phyloP scores from a whole-genome alignment of 2,329 filamentous ascomycete species.

The Cryphonectria naterciae region DNA sequence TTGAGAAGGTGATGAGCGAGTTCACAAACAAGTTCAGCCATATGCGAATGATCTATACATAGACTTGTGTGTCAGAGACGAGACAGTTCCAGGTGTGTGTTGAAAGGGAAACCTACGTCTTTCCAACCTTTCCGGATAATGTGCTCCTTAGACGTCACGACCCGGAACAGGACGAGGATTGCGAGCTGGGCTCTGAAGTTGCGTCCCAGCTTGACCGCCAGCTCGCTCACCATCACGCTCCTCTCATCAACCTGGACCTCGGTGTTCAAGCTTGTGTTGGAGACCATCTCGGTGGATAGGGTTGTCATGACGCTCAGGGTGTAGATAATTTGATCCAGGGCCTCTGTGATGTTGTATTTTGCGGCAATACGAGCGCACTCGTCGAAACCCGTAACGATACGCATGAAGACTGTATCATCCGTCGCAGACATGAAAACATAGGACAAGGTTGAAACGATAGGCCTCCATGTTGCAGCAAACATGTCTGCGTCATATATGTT shows the following conservation, averaged over 20 bases:
- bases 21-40: slow-evolving; percentile 97
- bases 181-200: slow-evolving; percentile 94
- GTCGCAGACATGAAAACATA: slow-evolving; percentile 99
- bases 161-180: slow-evolving; percentile 91
- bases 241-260: slow-evolving; percentile 91
- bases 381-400: slow-evolving; percentile 92
- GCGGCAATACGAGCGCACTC: slow-evolving; percentile 93
- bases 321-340: slow-evolving; percentile 89
- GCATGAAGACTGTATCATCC: slow-evolving; percentile 91
- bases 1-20: slow-evolving; percentile 79
- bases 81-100: neutral
- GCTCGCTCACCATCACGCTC: slow-evolving; percentile 97
- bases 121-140: slow-evolving; percentile 79
- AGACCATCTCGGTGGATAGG: slow-evolving; percentile 73
- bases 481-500: slow-evolving; percentile 97
- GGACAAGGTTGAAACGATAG: slow-evolving; percentile 89
- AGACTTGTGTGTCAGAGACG: slow-evolving; percentile 41
- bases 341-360: slow-evolving; percentile 80
- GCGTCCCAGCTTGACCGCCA: slow-evolving; percentile 92
- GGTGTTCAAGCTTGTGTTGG: slow-evolving; percentile 88
- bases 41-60: slow-evolving; percentile 76
- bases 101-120: slow-evolving; percentile 60
- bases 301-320: slow-evolving; percentile 91
- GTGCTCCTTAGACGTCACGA: slow-evolving; percentile 82
- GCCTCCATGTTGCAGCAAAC: slow-evolving; percentile 95